These are phyloP conservation scores for Phytophthora melonis DNA, from an alignment of 352 stramenopile genomes.

Conservation along the genomic window DNA sequence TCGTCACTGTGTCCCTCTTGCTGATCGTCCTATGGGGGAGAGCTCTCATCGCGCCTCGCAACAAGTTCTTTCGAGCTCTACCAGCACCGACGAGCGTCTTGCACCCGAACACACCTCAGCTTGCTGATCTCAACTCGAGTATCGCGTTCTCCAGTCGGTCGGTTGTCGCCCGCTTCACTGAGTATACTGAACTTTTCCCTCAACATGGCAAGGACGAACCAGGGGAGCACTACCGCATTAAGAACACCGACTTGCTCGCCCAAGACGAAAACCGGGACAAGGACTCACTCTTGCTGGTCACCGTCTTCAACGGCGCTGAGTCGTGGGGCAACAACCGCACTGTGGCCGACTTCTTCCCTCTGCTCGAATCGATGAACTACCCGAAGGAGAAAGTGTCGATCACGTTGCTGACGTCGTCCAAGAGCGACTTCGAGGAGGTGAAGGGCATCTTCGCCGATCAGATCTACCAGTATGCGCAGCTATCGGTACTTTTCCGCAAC, in stretches of 20 bases:
- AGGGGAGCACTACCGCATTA: constrained; percentile 29
- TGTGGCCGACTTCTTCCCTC: constrained; percentile 38
- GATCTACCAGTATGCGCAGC: constrained; percentile 31
- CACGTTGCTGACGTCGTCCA: constrained; percentile 45
- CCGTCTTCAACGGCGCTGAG: constrained; percentile 39
- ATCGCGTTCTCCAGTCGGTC: too few species aligned
- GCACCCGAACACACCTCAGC: too few species aligned
- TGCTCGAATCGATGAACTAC: constrained; percentile 41
- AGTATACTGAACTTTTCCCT: constrained; percentile 26
- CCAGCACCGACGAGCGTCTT: too few species aligned
- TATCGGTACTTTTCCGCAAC: constrained; percentile 50
- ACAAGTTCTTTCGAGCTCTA: too few species aligned
- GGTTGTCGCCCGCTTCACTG: neutral
- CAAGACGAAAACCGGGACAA: constrained; percentile 6
- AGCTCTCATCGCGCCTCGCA: too few species aligned
- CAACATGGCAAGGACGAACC: constrained; percentile 32
- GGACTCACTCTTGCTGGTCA: constrained; percentile 38
- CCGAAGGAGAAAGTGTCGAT: constrained; percentile 41
- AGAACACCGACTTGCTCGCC: constrained; percentile 19
- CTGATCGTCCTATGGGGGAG: too few species aligned
- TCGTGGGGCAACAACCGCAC: constrained; percentile 45
- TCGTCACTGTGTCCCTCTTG: too few species aligned
- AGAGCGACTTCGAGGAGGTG: constrained; percentile 36
- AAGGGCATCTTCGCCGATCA: constrained; percentile 17
- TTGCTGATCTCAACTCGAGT: too few species aligned